These are phyloP conservation scores for Claviceps humidiphila DNA, from an alignment of 2,329 filamentous ascomycete species.

Conservation along the genomic window DNA sequence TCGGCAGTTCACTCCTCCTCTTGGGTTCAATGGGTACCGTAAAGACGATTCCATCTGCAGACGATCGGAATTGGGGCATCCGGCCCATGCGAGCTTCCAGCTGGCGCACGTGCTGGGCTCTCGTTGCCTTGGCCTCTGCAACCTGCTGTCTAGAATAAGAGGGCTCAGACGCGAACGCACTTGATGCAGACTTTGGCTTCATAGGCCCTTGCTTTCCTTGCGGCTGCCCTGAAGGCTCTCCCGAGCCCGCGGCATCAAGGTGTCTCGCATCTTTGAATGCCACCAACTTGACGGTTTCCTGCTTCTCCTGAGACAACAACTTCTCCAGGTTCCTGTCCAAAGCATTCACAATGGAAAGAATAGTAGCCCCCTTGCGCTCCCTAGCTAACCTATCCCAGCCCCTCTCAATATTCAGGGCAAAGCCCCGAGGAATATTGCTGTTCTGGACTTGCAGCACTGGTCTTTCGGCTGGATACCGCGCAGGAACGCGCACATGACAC, in stretches of 20 bases:
- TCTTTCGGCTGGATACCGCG: constrained; percentile 42
- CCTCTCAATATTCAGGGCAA: constrained; percentile 61
- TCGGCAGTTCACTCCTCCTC: constrained; percentile 46
- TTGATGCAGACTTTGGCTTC: constrained; percentile 7
- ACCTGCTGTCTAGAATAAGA: constrained; percentile 47
- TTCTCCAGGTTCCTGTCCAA: constrained; percentile 61
- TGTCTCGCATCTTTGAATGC: constrained; percentile 44
- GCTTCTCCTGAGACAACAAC: constrained; percentile 56
- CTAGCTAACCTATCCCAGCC: constrained; percentile 56
- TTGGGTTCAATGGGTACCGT: constrained; percentile 57
- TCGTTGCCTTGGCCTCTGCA: constrained; percentile 45
- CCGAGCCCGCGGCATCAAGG: constrained; percentile 16
- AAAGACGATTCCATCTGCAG: constrained; percentile 56
- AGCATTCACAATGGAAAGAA: constrained; percentile 53
- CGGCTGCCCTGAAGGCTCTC: background rate
- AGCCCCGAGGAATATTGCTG: constrained; percentile 55
- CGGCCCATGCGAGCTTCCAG: constrained; percentile 63
- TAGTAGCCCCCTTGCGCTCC: constrained; percentile 39
- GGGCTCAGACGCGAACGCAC: constrained; percentile 28
- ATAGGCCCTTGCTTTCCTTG: background rate
- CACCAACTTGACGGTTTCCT: constrained; percentile 58
- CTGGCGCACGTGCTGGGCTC: constrained; percentile 55
- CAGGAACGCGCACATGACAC: constrained; percentile 54
- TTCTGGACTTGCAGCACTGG: constrained; percentile 54
- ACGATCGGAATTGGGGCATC: constrained; percentile 52